Evolutionary conservation across 805 yeast species (phyloP), one percentile per base, ranked within the genome.

Genomic region (Diddensiella caesifluorescens): DNA sequence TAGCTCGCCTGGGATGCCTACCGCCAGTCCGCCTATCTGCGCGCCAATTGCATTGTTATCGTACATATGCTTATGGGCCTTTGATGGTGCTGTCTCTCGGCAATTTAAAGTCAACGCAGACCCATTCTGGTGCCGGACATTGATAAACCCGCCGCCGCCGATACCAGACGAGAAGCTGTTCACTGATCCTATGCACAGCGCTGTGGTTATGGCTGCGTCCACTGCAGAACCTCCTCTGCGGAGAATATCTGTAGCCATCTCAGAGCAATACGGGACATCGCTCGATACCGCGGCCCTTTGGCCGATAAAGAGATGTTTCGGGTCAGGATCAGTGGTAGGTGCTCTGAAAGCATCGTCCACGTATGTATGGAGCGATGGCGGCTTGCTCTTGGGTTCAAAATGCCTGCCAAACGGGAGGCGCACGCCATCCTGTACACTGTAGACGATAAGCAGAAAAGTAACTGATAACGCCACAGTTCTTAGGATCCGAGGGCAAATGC

Each of bases 1-100:
- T 36, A 90, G 54, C 59, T 90, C 97, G 7, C 98, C 98, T 0
- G 98, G 98, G 15, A 83, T 76, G 1, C 78, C 97, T 6, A 80
- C 77, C 0, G 96, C 86, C n/a, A 87, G 64, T 0, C 97, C 98
- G 3, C 96, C 97, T 15, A 79, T 63, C 50, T 75, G 74, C 0
- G 94, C 73, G 23, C 61, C 42, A 7, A 74, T 75, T 12, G 67
- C 65, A 21, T 64, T 58, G 6, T 58, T 62, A 49, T 65, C 61
- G 48, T 66, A 88, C 95, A 89, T 87, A 49, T 79, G 68, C 48
- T 75, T 74, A 52, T 67, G 65, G 3, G 92, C 75, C 1, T 39
- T 54, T 2, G 57, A 61, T 0, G 97, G 97, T 0, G 97, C 95
- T 67, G 74, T 76, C 59, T 90, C 98, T 48, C 98, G 69, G 22